phyloP scores from a whole-genome alignment of 108 stramenopile species.

The Cyclotella distinguenda region DNA sequence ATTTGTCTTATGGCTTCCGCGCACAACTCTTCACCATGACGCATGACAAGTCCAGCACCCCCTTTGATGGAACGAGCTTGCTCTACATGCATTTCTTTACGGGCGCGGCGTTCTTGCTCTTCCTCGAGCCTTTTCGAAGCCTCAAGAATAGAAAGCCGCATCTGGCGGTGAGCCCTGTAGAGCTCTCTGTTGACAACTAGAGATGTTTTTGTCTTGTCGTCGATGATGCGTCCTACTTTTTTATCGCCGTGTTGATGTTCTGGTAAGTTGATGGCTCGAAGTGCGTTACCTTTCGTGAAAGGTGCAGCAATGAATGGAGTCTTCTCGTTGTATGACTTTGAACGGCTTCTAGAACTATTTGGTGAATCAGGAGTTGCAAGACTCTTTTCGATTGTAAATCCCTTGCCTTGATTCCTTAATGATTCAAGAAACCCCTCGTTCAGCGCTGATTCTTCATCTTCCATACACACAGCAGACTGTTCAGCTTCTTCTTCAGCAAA shows the following conservation, averaged over 20 bases:
- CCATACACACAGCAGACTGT: slow-evolving; percentile 26
- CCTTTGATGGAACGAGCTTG: slow-evolving; percentile 27
- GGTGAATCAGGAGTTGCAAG: slow-evolving; percentile 10
- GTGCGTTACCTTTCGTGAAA: slow-evolving; percentile 14
- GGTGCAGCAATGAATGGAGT: slow-evolving; percentile 4
- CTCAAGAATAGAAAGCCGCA: slow-evolving; percentile 59
- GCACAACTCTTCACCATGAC: slow-evolving; percentile 48
- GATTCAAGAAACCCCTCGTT: slow-evolving; percentile 42
- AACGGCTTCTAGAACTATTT: slow-evolving; percentile 13
- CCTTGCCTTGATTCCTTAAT: slow-evolving; percentile 28
- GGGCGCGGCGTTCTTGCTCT: slow-evolving; percentile 49
- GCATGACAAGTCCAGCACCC: slow-evolving; percentile 51
- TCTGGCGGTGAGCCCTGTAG: slow-evolving; percentile 56
- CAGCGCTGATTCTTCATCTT: slow-evolving; percentile 25
- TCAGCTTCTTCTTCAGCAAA: slow-evolving; percentile 27
- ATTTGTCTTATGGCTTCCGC: slow-evolving; percentile 48
- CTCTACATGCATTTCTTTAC: slow-evolving; percentile 48
- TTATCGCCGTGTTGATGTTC: slow-evolving; percentile 21
- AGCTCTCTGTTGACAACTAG: slow-evolving; percentile 50
- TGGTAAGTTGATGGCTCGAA: slow-evolving; percentile 39
- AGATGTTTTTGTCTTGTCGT: slow-evolving; percentile 42
- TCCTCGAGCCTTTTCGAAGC: slow-evolving; percentile 63
- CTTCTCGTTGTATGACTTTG: slow-evolving; percentile 36
- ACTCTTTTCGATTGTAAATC: slow-evolving; percentile 28
- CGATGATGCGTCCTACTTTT: slow-evolving; percentile 17